phyloP scores from a whole-genome alignment of 1,139 yeast species.

The Diutina neorugosa region DNA sequence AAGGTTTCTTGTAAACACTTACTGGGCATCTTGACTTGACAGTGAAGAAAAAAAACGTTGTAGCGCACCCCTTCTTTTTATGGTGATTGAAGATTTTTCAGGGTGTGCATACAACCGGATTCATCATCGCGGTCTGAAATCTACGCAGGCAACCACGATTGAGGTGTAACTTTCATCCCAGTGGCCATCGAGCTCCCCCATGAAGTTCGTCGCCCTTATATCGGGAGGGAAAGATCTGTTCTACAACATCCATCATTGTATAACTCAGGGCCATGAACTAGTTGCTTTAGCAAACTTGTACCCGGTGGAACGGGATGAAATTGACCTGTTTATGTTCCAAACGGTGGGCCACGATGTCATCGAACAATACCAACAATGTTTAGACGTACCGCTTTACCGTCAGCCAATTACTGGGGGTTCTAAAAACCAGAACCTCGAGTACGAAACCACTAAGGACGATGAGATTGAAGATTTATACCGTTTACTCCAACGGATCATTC shows the following conservation, averaged over 20 bases:
- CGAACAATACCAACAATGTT: conserved; percentile 50
- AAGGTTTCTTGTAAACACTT: background rate
- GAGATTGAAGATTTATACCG: conserved; percentile 74
- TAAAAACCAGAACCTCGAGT: conserved; percentile 56
- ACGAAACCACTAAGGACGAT: conserved; percentile 50
- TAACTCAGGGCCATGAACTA: conserved; percentile 71
- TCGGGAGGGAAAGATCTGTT: conserved; percentile 97
- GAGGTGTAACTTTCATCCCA: conserved; percentile 80
- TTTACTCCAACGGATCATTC: conserved; percentile 35
- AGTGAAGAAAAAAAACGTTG: background rate
- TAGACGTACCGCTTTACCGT: conserved; percentile 71
- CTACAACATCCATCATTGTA: conserved; percentile 75
- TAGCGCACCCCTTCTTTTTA: background rate
- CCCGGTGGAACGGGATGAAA: conserved; percentile 49
- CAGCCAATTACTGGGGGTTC: conserved; percentile 55
- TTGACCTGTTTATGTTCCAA: conserved; percentile 95
- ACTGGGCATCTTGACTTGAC: conserved; percentile 4
- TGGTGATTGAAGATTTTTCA: background rate
- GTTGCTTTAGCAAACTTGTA: conserved; percentile 75
- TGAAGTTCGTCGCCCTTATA: conserved; percentile 86
- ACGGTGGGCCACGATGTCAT: conserved; percentile 92
- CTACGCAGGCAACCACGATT: conserved; percentile 31
- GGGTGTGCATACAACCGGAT: background rate
- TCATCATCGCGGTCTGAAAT: background rate
- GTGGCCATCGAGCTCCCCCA: conserved; percentile 75